Evolutionary conservation across 352 stramenopile genomes (phyloP), one percentile per base, ranked within the genome.

Genomic region (Phytopythium litorale): DNA sequence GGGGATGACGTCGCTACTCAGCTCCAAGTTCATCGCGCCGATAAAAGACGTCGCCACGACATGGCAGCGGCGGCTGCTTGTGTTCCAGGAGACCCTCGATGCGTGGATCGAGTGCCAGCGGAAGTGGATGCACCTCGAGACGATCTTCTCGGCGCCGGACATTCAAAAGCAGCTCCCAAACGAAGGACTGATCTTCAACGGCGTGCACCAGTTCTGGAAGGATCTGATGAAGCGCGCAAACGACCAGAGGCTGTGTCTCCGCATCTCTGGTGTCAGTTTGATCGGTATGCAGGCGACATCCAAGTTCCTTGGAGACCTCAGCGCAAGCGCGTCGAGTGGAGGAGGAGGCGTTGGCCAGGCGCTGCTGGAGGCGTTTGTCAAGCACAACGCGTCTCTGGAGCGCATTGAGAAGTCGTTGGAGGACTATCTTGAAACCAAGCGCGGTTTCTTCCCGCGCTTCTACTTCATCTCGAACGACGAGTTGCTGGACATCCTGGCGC

Each of bases 381-480:
- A 87, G 30, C 84, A 92, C 67, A 92, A 92, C 57, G 48, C 58
- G 21, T 86, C 81, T 4, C 68, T 94, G 2, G 85, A 94, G 28
- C 73, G 68, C 23, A 87, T 92, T 33, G 79, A 91, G 54, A 94
- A 94, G 58, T 91, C 83, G 7, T 67, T 94, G 1, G 84, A 91
- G 64, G 85, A 92, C 56, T 94, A 94, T 30, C 33, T 94, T 6
- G 84, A 93, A 64, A 89, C 81, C 8, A 96, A 96, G 50, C 85
- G 88, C n/a, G 67, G 73, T 15, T 78, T 81, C 33, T 96, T 96
- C 61, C 86, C 88, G 1, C 76, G 88, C 1, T 96, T 96, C 50
- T 96, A 92, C 57, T 96, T 96, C 60, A 87, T 96, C 53, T 90
- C 84, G 35, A 94, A 95, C 62, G 87, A 95, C 52, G 88, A 96